These are phyloP conservation scores for Boletus coccyginus DNA, from an alignment of 768 basidiomycete genomes.

Conservation along the genomic window DNA sequence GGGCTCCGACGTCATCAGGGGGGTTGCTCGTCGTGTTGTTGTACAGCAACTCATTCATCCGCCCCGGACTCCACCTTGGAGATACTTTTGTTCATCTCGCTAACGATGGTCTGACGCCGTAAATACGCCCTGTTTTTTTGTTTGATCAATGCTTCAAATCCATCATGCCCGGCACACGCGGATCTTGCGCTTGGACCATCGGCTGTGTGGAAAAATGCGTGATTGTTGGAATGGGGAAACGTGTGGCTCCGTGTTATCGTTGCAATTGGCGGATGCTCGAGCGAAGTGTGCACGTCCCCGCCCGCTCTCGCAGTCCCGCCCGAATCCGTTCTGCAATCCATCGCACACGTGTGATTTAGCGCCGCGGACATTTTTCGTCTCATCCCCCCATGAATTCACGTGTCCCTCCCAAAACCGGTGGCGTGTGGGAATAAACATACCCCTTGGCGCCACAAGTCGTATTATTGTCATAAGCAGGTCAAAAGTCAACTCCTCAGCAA, in stretches of 20 bases:
- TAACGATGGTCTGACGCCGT: conserved; percentile 11
- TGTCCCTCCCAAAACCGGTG: neutral
- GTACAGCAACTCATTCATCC: neutral
- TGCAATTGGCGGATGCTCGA: conserved; percentile 10
- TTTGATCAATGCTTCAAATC: neutral
- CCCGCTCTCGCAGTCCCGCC: neutral
- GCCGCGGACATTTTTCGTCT: conserved; percentile 16
- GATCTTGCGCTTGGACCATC: neutral
- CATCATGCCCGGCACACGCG: conserved; percentile 6
- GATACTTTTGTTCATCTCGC: conserved; percentile 13
- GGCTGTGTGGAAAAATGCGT: neutral
- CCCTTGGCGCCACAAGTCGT: neutral
- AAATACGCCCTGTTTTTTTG: too few relatives aligned
- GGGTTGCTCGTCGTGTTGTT: neutral
- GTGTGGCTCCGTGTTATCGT: neutral
- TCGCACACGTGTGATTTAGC: neutral
- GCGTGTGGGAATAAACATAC: conserved; percentile 5
- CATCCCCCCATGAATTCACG: neutral
- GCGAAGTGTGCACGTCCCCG: conserved; percentile 3
- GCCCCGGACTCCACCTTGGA: conserved; percentile 6
- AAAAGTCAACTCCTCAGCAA: neutral
- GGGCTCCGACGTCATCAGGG: conserved; percentile 20
- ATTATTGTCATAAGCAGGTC: conserved; percentile 1
- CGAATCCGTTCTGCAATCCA: too few relatives aligned
- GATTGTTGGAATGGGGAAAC: neutral